phyloP scores from a whole-genome alignment of 2,329 filamentous ascomycete genomes.

The Teratosphaeria zuluensis region DNA sequence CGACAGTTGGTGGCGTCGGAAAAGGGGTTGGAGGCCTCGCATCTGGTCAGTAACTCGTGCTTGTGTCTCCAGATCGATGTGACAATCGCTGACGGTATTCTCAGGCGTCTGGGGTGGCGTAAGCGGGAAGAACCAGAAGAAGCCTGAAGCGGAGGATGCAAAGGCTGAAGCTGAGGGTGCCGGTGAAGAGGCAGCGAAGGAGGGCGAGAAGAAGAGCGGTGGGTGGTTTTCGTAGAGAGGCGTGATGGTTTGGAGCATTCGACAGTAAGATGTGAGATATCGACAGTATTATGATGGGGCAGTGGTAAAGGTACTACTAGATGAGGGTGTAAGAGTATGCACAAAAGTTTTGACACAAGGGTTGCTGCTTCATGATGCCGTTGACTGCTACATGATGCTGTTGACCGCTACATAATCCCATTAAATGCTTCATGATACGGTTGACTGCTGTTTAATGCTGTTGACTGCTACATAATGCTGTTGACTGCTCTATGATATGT shows the following conservation, averaged over 20 bases:
- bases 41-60: conserved; percentile 1
- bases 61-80: neutral
- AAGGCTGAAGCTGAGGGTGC: conserved; percentile 6
- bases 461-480: no score
- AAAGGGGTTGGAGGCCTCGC: conserved; percentile 21
- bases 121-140: conserved; percentile 18
- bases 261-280: neutral
- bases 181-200: conserved; percentile 1
- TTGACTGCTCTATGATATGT: no score
- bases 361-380: no score
- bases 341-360: no score
- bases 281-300: neutral
- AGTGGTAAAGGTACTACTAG: no score
- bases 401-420: no score
- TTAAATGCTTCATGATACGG: no score
- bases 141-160: conserved; percentile 7
- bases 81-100: neutral
- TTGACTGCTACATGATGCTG: no score
- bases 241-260: neutral
- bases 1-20: conserved; percentile 30
- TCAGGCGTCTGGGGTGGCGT: conserved; percentile 24
- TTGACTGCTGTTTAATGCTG: no score
- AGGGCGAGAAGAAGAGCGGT: conserved; percentile 1
- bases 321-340: no score
- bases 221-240: neutral